These are phyloP conservation scores for Kokia cookei DNA, from an alignment of 441 rosid genomes.

Conservation along the genomic window DNA sequence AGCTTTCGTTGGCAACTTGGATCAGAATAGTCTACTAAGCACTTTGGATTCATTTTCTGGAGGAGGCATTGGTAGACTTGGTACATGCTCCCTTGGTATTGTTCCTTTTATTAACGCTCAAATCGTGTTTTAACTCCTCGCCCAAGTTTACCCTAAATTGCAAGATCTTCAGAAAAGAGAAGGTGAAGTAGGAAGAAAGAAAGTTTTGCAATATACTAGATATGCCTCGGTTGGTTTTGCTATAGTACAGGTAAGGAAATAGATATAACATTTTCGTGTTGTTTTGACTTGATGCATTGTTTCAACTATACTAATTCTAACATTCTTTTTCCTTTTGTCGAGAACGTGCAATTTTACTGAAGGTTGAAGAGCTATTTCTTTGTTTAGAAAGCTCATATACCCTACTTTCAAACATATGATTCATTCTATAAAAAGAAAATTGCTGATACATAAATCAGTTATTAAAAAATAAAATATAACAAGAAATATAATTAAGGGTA, in stretches of 20 bases:
- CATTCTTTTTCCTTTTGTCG: background rate
- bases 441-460: background rate
- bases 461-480: background rate
- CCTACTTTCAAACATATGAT: background rate
- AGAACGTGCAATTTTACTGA: background rate
- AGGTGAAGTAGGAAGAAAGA: conserved; percentile 98
- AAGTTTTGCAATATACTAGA: conserved; percentile 82
- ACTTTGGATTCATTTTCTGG: conserved; percentile 96
- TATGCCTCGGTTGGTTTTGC: conserved; percentile 98
- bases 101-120: conserved; percentile 97
- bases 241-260: conserved; percentile 54
- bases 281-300: conserved; percentile 1
- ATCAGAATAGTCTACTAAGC: conserved; percentile 83
- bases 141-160: conserved; percentile 90
- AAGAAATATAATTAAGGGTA: background rate
- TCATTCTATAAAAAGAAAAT: background rate
- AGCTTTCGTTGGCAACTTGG: conserved; percentile 89
- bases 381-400: background rate
- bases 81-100: conserved; percentile 91
- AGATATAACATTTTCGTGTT: background rate
- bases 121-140: conserved; percentile 96
- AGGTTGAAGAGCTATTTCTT: background rate
- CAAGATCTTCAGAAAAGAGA: conserved; percentile 99
- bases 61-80: conserved; percentile 96
- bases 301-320: background rate